A percentile compares a stretch with the other conserved stretches of the same genome.
Conservation (phyloP, 164 flowering plant species). For the Vitis riparia region DNA sequence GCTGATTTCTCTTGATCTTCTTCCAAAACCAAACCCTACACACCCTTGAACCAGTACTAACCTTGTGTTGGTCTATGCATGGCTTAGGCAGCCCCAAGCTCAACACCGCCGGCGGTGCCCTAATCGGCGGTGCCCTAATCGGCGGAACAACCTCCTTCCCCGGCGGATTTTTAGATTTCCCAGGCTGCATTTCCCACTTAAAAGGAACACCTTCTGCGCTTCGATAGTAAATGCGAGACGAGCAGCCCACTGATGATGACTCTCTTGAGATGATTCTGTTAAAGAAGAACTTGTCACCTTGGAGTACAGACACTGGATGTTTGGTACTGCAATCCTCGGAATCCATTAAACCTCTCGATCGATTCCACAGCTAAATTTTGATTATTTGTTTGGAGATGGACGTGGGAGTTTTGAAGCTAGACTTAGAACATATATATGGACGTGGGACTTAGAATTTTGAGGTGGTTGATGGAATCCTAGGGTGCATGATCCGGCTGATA, state of each 20-base stretch:
- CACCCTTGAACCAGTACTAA: not conserved
- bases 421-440: not conserved
- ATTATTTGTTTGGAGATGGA: not conserved
- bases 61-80: constrained; percentile 9
- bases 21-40: constrained; percentile 33
- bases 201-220: constrained; percentile 51
- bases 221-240: constrained; percentile 43
- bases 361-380: not conserved
- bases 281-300: constrained; percentile 31
- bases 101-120: constrained; percentile 50
- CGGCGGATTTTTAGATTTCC: constrained; percentile 42
- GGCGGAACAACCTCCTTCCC: constrained; percentile 34
- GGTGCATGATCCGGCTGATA: constrained; percentile 24
- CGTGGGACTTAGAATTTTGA: not conserved
- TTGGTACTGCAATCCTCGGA: not conserved
- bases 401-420: not conserved
- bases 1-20: constrained; percentile 13
- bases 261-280: constrained; percentile 38
- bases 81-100: constrained; percentile 30
- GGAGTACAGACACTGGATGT: not conserved
- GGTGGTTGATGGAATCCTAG: constrained; percentile 11
- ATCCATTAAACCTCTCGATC: not conserved
- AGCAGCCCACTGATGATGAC: constrained; percentile 39
- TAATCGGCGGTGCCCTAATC: constrained; percentile 48
- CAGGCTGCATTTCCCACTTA: constrained; percentile 62